Base-by-base conservation (phyloP, 1,139 yeast genomes). In the Dujonia santamariae region DNA sequence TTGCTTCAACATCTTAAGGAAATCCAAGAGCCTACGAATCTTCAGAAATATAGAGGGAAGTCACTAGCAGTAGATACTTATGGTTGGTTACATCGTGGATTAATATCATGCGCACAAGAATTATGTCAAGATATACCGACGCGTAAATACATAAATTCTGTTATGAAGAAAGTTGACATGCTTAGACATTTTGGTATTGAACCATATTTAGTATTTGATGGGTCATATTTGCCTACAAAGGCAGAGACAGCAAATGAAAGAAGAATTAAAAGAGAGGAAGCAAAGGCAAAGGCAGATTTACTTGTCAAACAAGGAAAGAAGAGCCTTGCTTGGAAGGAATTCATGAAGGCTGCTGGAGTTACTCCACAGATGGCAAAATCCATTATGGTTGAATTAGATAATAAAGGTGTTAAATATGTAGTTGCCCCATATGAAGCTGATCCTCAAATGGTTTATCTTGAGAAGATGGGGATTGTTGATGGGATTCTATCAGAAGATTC, bases 371-470 rank as follows among this genome's bases (percentile, higher is more conserved):
- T 94, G 94, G 97, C 96, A 4, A 85, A 85, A 48, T 75, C 87
- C 17, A 70, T 92, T 13, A 87, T 90, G 58, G 82, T 82, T 22
- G 82, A 77, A 44, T 68, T 94, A 42, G 80, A 79, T 46, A 50
- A 55, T n/a, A 65, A 72, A 32, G 59, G 62, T 1, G 78, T 94
- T 31, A 72, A 71, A 42, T 92, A 78, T 49, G 76, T 92, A 13
- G 98, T 94, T 7, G 98, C 99, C 0, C 99, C 99, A 0, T 94
- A 88, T 54, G 99, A 94, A 60, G 98, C 98, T 0, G 99, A 94
- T 55, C 85, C 98, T 0, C 98, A 94, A 55, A 77, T 94, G 83
- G 97, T 92, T 6, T 87, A 82, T 49, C 67, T 94, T 32, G 98
- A 92, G 53, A 77, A 78, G 39, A 47, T 63, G 0, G 94, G 94